A percentile compares a stretch with the other conserved stretches of the same genome.
These are phyloP conservation scores for Cephalotrichum gorgonifer DNA, from an alignment of 2,329 filamentous ascomycete species.

Conservation along the genomic window DNA sequence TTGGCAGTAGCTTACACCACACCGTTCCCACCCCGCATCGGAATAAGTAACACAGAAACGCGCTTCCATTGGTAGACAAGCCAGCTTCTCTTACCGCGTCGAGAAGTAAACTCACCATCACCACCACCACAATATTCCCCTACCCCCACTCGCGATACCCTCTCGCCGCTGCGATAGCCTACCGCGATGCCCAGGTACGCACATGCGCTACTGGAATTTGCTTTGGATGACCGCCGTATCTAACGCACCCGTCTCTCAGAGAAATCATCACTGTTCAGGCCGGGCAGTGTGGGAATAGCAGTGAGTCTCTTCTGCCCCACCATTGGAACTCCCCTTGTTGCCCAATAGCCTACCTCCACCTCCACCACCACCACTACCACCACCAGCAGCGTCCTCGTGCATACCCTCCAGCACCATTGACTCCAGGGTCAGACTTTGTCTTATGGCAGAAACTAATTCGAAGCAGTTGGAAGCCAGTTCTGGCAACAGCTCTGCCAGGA, in stretches of 20 bases:
- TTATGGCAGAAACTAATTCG: conserved; percentile 21
- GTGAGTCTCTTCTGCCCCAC: conserved; percentile 44
- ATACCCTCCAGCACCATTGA: too few relatives aligned
- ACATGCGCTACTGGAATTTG: background rate
- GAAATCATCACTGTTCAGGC: conserved; percentile 99
- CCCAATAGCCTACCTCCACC: conserved; percentile 7
- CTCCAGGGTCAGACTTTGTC: background rate
- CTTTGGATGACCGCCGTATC: background rate
- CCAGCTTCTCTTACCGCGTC: conserved; percentile 1
- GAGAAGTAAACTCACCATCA: background rate
- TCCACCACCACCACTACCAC: too few relatives aligned
- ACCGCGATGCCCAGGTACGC: conserved; percentile 10
- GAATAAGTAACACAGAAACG: background rate
- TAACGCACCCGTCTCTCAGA: conserved; percentile 36
- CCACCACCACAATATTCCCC: conserved; percentile 1
- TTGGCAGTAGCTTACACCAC: background rate
- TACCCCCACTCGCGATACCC: background rate
- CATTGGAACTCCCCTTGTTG: conserved; percentile 11
- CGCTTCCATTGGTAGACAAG: background rate
- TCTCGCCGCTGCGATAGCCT: background rate
- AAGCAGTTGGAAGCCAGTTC: conserved; percentile 88
- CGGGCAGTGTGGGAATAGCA: conserved; percentile 98
- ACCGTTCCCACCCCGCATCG: too few relatives aligned
- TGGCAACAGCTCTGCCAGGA: conserved; percentile 98
- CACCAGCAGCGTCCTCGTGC: background rate